These are phyloP conservation scores for Cordia subcordata DNA, from an alignment of 257 asterid genomes.

Conservation along the genomic window DNA sequence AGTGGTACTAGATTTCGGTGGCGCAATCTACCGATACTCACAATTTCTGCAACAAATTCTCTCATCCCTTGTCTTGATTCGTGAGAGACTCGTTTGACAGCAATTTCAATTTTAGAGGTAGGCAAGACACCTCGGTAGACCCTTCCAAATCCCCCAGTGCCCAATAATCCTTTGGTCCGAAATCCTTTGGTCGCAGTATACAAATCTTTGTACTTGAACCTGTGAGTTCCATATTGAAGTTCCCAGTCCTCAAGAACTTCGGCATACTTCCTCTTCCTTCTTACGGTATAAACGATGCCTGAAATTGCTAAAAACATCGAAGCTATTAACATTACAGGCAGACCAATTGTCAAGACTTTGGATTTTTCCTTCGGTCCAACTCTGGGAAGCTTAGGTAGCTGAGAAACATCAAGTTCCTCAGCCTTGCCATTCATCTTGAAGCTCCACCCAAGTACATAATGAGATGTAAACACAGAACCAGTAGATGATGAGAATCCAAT, in stretches of 20 bases:
- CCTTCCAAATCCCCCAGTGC: slow-evolving; percentile 66
- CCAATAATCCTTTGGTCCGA: slow-evolving; percentile 44
- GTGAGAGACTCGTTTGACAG: slow-evolving; percentile 61
- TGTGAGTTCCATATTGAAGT: slow-evolving; percentile 58
- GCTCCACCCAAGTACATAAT: slow-evolving; percentile 82
- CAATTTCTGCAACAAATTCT: slow-evolving; percentile 81
- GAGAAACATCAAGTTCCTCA: slow-evolving; percentile 23
- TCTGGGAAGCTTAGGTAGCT: slow-evolving; percentile 31
- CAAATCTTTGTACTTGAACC: slow-evolving; percentile 55
- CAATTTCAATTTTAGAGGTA: slow-evolving; percentile 39
- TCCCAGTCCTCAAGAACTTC: slow-evolving; percentile 79
- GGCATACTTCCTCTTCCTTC: slow-evolving; percentile 22
- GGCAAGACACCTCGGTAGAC: slow-evolving; percentile 61
- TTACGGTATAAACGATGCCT: slow-evolving; percentile 16
- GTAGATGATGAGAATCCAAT: slow-evolving; percentile 70
- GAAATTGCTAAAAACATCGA: slow-evolving; percentile 6
- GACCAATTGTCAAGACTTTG: slow-evolving; percentile 24
- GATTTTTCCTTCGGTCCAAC: slow-evolving; percentile 25
- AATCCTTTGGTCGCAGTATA: slow-evolving; percentile 59
- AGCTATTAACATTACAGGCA: slow-evolving; percentile 27
- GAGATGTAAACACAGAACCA: slow-evolving; percentile 48
- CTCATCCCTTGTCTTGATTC: slow-evolving; percentile 53
- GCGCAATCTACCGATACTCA: slow-evolving; percentile 60
- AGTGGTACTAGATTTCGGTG: slow-evolving; percentile 69
- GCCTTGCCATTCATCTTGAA: slow-evolving; percentile 49